phyloP scores from a whole-genome alignment of 257 asterid genomes.

The Ilex aquifolium region DNA sequence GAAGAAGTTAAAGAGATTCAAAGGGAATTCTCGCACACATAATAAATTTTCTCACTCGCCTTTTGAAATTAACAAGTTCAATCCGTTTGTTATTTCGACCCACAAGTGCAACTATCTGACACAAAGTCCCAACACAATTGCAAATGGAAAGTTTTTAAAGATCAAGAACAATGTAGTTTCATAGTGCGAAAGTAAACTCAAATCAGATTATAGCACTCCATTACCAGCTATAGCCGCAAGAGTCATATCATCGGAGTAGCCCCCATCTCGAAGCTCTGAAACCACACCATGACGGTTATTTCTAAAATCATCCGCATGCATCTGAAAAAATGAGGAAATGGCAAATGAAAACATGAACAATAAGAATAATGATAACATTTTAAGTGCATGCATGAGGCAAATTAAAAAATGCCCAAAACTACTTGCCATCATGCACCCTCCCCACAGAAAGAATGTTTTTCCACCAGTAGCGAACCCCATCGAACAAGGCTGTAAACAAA shows the following conservation, averaged over 20 bases:
- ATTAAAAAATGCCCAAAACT: slow-evolving; percentile 11
- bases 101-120: background rate
- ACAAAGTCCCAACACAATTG: background rate
- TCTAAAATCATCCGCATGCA: slow-evolving; percentile 99
- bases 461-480: slow-evolving; percentile 99
- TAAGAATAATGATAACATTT: slow-evolving; percentile 9
- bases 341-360: slow-evolving; percentile 13
- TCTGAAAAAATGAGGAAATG: slow-evolving; percentile 33
- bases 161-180: background rate
- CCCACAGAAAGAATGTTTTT: slow-evolving; percentile 95
- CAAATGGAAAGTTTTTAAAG: background rate
- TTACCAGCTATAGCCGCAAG: slow-evolving; percentile 95
- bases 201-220: slow-evolving; percentile 3
- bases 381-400: background rate
- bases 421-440: slow-evolving; percentile 99
- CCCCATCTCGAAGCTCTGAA: slow-evolving; percentile 88
- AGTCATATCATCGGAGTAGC: slow-evolving; percentile 99
- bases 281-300: slow-evolving; percentile 71
- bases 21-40: too few species aligned
- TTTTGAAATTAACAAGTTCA: too few species aligned
- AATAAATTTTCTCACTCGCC: too few species aligned
- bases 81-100: too few species aligned
- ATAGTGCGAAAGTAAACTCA: background rate
- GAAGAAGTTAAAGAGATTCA: too few species aligned
- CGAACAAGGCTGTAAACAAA: slow-evolving; percentile 78